Conservation (phyloP, 768 basidiomycete species). For the Tylopilus balloui region DNA sequence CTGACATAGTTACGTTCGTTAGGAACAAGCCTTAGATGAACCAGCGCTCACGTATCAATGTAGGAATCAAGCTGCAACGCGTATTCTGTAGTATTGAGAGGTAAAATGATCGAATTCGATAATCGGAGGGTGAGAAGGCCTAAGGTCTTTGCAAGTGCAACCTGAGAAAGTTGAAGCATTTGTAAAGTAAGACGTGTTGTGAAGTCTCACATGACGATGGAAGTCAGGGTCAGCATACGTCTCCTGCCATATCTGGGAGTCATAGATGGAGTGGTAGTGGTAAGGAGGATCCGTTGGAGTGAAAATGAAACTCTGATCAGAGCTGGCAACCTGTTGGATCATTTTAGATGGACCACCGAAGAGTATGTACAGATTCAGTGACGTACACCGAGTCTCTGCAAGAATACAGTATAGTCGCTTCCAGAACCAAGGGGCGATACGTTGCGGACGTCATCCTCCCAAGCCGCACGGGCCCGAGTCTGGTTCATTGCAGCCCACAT, state of each 20-base stretch:
- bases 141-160: conserved; percentile 60
- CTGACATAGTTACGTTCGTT: conserved; percentile 31
- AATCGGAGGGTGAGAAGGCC: conserved; percentile 58
- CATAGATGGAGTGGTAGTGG: conserved; percentile 74
- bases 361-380: background rate
- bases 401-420: conserved; percentile 87
- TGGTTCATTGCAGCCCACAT: conserved; percentile 37
- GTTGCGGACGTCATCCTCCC: conserved; percentile 35
- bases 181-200: background rate
- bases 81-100: conserved; percentile 76
- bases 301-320: conserved; percentile 26
- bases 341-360: background rate
- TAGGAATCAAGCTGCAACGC: conserved; percentile 58
- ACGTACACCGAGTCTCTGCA: conserved; percentile 69
- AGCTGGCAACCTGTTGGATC: conserved; percentile 30
- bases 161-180: conserved; percentile 32
- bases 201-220: conserved; percentile 54
- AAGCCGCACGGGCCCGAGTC: conserved; percentile 6
- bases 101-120: conserved; percentile 57
- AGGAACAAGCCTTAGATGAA: conserved; percentile 23
- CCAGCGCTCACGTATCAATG: conserved; percentile 48
- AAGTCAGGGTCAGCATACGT: conserved; percentile 73
- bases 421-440: conserved; percentile 69
- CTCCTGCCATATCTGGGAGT: conserved; percentile 68
- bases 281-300: conserved; percentile 54